Base-by-base conservation (phyloP, 768 basidiomycete genomes). In the Hypholoma fasciculare region DNA sequence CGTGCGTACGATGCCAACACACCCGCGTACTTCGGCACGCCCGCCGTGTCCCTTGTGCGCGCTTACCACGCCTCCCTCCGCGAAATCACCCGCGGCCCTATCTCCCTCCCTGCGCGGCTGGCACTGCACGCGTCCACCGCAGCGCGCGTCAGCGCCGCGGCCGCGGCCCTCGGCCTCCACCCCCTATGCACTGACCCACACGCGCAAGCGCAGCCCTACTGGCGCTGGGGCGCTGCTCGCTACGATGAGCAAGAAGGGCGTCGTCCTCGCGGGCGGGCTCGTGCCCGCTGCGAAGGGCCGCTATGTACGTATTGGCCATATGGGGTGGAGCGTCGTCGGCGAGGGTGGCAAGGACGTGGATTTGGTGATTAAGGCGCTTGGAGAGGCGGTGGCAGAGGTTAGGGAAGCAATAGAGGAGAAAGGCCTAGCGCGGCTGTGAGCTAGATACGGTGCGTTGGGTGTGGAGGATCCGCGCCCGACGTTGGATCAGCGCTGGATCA, bases 11-110 rank as follows among this genome's bases (percentile, higher is more conserved):
- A 94, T 71, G 73, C 73, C 47, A 89, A 89, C 58, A 77, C 75
- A 14, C 80, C 90, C 2, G 87, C 86, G 27, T 96, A 95, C 79
- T 96, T 96, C 70, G 94, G 91, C 11, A 95, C 93, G 1, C 90
- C 92, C 4, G 89, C 92, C 11, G 88, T 92, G 56, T 93, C 94
- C 74, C 82, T 97, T 65, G 84, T 96, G 65, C 87, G 88, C 65
- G 92, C 94, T 3, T 89, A 90, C 68, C 84, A 90, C 65, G 82
- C 84, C n/a, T 88, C 92, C 1, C 82, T 96, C 50, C 73, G 70
- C 27, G 79, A 82, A 61, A 89, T 96, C 69, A 87, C 82, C 3
- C 78, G 76, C 56, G 76, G 75, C 0, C 63, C 77, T 16, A 78
- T 84, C 4, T 83, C 88, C 1, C 80, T 96, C 40, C 78, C 86